These are phyloP conservation scores for Tylopilus sp. DNA, from an alignment of 768 basidiomycete genomes.

Conservation along the genomic window DNA sequence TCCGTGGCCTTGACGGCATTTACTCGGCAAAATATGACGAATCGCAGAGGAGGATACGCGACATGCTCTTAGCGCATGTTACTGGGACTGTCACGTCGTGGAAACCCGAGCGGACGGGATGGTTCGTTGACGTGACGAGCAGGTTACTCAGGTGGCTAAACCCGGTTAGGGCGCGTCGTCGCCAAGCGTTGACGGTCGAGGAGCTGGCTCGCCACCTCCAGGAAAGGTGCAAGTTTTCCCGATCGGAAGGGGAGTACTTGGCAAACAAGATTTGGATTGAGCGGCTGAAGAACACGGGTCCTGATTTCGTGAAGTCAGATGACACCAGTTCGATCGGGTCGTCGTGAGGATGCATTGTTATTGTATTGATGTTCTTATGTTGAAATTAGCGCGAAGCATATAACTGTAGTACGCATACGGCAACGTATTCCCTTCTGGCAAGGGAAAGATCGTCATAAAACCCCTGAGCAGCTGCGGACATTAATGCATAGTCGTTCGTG, in stretches of 20 bases:
- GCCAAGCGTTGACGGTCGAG: conserved; percentile 15
- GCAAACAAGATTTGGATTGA: conserved; percentile 24
- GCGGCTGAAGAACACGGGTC: conserved; percentile 17
- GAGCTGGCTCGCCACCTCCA: conserved; percentile 23
- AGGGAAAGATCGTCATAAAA: neutral
- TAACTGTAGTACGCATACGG: conserved; percentile 2
- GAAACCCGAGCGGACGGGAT: conserved; percentile 20
- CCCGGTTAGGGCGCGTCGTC: conserved; percentile 11
- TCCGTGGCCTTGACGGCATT: conserved; percentile 21
- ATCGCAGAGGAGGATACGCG: conserved; percentile 28
- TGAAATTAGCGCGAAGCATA: neutral
- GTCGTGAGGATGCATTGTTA: neutral
- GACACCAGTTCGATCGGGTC: conserved; percentile 12
- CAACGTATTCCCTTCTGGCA: conserved; percentile 4
- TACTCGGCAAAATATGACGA: conserved; percentile 30
- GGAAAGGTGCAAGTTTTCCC: conserved; percentile 21
- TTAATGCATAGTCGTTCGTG: conserved; percentile 3
- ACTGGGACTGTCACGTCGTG: conserved; percentile 13
- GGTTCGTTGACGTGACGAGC: conserved; percentile 25
- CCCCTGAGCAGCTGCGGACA: conserved; percentile 10
- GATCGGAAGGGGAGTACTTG: conserved; percentile 19
- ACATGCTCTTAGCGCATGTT: conserved; percentile 19
- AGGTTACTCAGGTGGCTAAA: conserved; percentile 19
- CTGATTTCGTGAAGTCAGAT: conserved; percentile 24
- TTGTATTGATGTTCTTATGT: conserved; percentile 2